Percentiles rank a stretch among this genome's conserved stretches.
These are phyloP conservation scores for Cylindrodendrum hubeiense DNA, from an alignment of 2,329 filamentous ascomycete species.

Conservation along the genomic window DNA sequence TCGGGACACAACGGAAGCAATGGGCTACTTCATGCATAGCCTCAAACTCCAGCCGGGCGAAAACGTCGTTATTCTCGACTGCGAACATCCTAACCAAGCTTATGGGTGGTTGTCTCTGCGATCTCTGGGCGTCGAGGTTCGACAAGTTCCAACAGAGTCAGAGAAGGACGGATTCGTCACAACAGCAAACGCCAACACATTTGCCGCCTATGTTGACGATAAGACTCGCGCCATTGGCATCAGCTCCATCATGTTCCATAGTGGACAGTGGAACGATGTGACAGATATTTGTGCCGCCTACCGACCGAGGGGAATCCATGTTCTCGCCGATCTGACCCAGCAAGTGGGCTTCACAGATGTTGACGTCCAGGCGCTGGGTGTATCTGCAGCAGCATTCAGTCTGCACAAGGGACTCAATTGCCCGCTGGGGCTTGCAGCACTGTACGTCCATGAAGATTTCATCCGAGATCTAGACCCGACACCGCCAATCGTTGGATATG, in stretches of 20 bases:
- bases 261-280: constrained; percentile 48
- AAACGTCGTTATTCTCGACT: constrained; percentile 49
- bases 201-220: constrained; percentile 46
- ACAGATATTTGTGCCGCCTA: constrained; percentile 42
- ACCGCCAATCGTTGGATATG: constrained; percentile 45
- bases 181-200: constrained; percentile 23
- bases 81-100: constrained; percentile 49
- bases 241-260: constrained; percentile 50
- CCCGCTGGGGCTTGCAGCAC: constrained; percentile 45
- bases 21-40: constrained; percentile 44
- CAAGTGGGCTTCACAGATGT: constrained; percentile 49
- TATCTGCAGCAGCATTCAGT: constrained; percentile 48
- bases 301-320: constrained; percentile 44
- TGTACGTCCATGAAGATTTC: constrained; percentile 45
- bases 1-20: constrained; percentile 49
- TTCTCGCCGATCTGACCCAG: constrained; percentile 48
- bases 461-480: constrained; percentile 36
- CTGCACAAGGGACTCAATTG: constrained; percentile 50
- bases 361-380: constrained; percentile 40
- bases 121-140: constrained; percentile 43
- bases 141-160: constrained; percentile 26
- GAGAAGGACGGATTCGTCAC: constrained; percentile 1
- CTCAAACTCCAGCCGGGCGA: constrained; percentile 43
- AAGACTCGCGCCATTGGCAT: constrained; percentile 48
- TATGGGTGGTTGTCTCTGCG: constrained; percentile 48